Conservation (phyloP, 1,284 basidiomycete species). For the Termitomyces sp. region DNA sequence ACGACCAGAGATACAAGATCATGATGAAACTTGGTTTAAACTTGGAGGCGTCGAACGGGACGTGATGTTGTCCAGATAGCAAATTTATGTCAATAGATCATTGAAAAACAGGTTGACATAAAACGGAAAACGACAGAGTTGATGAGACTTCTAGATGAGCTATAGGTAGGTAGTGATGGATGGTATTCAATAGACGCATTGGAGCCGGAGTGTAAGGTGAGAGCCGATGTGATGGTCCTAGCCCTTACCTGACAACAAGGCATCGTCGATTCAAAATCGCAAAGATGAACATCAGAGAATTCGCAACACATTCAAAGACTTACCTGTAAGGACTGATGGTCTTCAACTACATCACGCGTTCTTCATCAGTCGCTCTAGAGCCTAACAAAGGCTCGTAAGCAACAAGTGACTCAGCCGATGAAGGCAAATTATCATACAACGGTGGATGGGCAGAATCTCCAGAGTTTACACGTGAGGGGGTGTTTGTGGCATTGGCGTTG, state of each 20-base stretch:
- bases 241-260: conserved; percentile 3
- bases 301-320: background rate
- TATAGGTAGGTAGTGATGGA: conserved; percentile 18
- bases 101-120: conserved; percentile 5
- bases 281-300: background rate
- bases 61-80: background rate
- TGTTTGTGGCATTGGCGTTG: conserved; percentile 8
- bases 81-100: conserved; percentile 7
- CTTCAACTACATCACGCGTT: conserved; percentile 6
- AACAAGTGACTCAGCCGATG: conserved; percentile 22
- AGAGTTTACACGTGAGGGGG: conserved; percentile 11
- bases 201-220: conserved; percentile 3
- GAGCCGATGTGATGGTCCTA: conserved; percentile 1
- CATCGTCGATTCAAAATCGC: background rate
- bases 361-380: conserved; percentile 13
- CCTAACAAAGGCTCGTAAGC: conserved; percentile 20
- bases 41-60: background rate
- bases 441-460: conserved; percentile 13
- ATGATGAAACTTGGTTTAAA: background rate
- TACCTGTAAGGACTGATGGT: conserved; percentile 7
- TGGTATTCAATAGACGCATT: conserved; percentile 16
- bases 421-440: conserved; percentile 23
- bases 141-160: conserved; percentile 21
- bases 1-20: background rate
- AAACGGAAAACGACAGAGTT: conserved; percentile 6